Conservation (phyloP, 2,329 filamentous ascomycete species). For the Talaromyces sp. region DNA sequence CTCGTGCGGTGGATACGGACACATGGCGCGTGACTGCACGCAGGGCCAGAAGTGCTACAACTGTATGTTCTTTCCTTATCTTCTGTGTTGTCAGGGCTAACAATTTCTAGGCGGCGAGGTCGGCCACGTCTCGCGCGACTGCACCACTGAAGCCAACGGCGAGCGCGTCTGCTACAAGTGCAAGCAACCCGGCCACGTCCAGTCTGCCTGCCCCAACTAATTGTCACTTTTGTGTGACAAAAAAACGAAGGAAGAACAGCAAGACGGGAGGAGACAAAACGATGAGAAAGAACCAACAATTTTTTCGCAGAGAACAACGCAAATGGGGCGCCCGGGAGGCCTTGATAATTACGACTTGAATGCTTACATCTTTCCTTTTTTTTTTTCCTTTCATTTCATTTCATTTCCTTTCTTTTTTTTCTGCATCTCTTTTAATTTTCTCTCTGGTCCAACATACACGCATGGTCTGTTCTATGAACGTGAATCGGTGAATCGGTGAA, state of each 20-base stretch:
- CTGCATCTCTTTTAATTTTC: background rate
- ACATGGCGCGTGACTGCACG: conserved; percentile 97
- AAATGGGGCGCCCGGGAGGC: background rate
- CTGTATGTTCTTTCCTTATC: conserved; percentile 51
- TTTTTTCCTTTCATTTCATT: conserved; percentile 9
- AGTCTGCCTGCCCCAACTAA: conserved; percentile 88
- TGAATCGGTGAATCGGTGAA: conserved; percentile 1
- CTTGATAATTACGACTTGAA: conserved; percentile 19
- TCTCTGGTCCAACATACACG: background rate
- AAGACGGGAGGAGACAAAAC: background rate
- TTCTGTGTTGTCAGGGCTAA: conserved; percentile 3
- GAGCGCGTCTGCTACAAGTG: conserved; percentile 99
- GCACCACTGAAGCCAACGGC: conserved; percentile 80
- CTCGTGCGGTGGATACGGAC: conserved; percentile 93
- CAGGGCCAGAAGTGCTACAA: conserved; percentile 99
- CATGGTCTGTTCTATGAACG: background rate
- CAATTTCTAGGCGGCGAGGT: conserved; percentile 63
- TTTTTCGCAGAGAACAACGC: background rate
- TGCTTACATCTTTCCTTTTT: conserved; percentile 19
- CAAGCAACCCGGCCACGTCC: conserved; percentile 81
- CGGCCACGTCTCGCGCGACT: conserved; percentile 92
- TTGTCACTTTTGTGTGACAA: conserved; percentile 7
- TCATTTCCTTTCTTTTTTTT: conserved; percentile 2
- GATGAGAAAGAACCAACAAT: background rate
- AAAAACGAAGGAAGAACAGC: background rate